Evolutionary conservation across 108 stramenopile genomes (phyloP), one percentile per base, ranked within the genome.

Genomic region (Nitzschia sp.): DNA sequence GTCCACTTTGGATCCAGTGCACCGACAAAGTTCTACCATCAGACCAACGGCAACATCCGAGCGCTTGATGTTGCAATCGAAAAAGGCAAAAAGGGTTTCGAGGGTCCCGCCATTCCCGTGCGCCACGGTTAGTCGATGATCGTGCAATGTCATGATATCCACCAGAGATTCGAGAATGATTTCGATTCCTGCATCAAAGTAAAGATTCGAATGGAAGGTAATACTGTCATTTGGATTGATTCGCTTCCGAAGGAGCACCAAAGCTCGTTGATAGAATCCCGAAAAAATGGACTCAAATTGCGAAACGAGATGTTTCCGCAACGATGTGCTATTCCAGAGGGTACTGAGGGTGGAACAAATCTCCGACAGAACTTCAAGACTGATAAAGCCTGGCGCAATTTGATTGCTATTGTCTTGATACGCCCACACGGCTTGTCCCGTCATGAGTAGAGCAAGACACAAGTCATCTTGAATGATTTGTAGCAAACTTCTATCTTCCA

Each of bases 81-180:
- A 94, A 9, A 76, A 84, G 25, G 72, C 71, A 80, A 91, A 94
- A 31, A 94, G 77, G 44, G 83, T 85, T 65, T 94, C 93, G 13
- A 94, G 70, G 19, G 83, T 76, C 28, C 89, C 80, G 53, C 75
- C 75, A 67, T 76, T 69, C 15, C 75, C 70, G 23, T 72, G 58
- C 9, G 71, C 76, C 21, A 80, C 70, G 1, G 78, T 75, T 25
- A 78, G 72, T 3, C 53, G 52, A 58, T 66, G 74, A 58, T 85
- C 85, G 67, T 91, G 86, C 30, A 94, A 66, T 45, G 83, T 79
- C 22, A 94, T 41, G 54, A 94, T 71, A 54, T 94, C 93, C 22
- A 91, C 93, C 56, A 94, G 66, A 15, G 86, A 88, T 72, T 94
- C 93, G 25, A 94, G 73, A 60, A 94, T 94, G 38, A 94, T 76